These are phyloP conservation scores for Komagataella phaffii DNA, from an alignment of 805 yeast species.

Conservation along the genomic window DNA sequence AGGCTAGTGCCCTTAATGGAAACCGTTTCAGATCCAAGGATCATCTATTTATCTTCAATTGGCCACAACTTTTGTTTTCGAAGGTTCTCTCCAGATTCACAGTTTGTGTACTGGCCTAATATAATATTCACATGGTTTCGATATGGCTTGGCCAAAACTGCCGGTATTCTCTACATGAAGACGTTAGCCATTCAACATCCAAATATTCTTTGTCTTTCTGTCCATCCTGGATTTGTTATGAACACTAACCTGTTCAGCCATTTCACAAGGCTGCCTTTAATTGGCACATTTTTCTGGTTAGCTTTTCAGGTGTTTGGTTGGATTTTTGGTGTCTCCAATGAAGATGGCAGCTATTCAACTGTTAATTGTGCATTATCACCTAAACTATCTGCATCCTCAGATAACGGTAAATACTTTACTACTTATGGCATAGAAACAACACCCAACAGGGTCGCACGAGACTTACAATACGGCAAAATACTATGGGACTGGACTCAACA, in stretches of 20 bases:
- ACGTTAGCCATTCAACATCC: conserved; percentile 57
- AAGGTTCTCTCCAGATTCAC: conserved; percentile 31
- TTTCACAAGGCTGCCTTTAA: conserved; percentile 65
- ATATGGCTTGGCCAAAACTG: conserved; percentile 66
- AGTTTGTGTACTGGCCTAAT: conserved; percentile 49
- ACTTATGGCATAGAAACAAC: conserved; percentile 42
- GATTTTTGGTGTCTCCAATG: conserved; percentile 57
- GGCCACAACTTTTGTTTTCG: conserved; percentile 43
- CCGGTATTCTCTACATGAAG: conserved; percentile 62
- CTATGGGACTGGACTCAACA: conserved; percentile 74
- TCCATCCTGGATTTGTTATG: conserved; percentile 84
- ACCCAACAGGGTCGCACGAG: conserved; percentile 47
- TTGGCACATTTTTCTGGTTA: conserved; percentile 68
- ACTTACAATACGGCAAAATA: conserved; percentile 45
- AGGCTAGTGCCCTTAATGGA: conserved; percentile 40
- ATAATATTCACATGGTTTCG: conserved; percentile 65
- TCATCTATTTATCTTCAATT: conserved; percentile 50
- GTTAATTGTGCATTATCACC: conserved; percentile 49
- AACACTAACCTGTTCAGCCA: conserved; percentile 62
- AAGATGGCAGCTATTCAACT: conserved; percentile 58
- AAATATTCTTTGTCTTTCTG: conserved; percentile 44
- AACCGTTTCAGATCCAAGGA: conserved; percentile 29
- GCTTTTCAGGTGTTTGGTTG: conserved; percentile 56
- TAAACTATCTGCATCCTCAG: conserved; percentile 29
- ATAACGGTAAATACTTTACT: conserved; percentile 56